Evolutionary conservation across 805 yeast genomes (phyloP).

Genomic region (Saccharomycopsis sp.): DNA sequence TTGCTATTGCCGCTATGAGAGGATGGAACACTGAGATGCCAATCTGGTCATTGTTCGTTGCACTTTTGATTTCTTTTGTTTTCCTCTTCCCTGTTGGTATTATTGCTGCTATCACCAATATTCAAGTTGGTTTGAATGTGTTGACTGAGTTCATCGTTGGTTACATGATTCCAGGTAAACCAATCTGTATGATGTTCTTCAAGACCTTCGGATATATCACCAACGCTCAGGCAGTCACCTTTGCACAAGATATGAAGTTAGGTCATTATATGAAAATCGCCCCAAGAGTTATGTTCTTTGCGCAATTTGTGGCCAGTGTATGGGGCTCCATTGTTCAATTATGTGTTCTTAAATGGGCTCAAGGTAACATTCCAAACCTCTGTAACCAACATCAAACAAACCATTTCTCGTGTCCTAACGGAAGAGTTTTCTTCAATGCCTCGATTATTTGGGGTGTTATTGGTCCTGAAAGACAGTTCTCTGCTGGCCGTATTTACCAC

Average conservation of each 20-base stretch:
- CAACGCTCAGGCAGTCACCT: slow-evolving; percentile 47
- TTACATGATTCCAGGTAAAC: slow-evolving; percentile 54
- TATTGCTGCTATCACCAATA: slow-evolving; percentile 58
- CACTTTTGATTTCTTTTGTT: slow-evolving; percentile 45
- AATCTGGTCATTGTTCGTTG: slow-evolving; percentile 55
- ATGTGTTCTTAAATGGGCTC: slow-evolving; percentile 38
- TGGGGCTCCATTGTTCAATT: slow-evolving; percentile 40
- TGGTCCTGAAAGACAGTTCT: slow-evolving; percentile 56
- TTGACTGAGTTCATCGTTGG: slow-evolving; percentile 61
- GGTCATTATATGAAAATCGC: slow-evolving; percentile 62
- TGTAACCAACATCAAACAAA: slow-evolving; percentile 39
- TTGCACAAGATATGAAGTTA: slow-evolving; percentile 50
- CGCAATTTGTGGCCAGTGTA: slow-evolving; percentile 39
- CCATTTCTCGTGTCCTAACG: slow-evolving; percentile 43
- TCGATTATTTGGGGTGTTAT: slow-evolving; percentile 60
- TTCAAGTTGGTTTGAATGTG: slow-evolving; percentile 51
- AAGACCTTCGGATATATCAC: slow-evolving; percentile 54
- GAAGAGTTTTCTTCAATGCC: slow-evolving; percentile 44
- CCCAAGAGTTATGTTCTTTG: slow-evolving; percentile 53
- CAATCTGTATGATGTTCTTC: slow-evolving; percentile 57
- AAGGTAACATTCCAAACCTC: slow-evolving; percentile 32
- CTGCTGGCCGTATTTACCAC: slow-evolving; percentile 42
- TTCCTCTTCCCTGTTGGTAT: slow-evolving; percentile 58
- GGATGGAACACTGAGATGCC: slow-evolving; percentile 40
- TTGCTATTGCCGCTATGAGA: slow-evolving; percentile 36